These are phyloP conservation scores for Halenospora varia DNA, from an alignment of 495 filamentous ascomycete genomes.

Conservation along the genomic window DNA sequence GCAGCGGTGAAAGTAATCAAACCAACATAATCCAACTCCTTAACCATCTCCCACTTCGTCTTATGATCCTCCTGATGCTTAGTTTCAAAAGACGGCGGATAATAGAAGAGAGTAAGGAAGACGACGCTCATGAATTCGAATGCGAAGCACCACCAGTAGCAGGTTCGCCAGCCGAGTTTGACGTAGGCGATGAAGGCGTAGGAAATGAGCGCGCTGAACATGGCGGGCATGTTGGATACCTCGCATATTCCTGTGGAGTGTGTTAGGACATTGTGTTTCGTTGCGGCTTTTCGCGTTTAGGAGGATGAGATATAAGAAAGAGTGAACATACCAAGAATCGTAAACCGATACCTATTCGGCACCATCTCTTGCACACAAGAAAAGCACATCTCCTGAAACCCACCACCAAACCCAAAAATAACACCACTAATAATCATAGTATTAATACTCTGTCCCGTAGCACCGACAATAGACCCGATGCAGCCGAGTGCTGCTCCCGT, in stretches of 20 bases:
- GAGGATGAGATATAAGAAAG: background rate
- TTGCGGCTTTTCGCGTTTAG: too few species aligned
- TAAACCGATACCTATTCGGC: constrained; percentile 23
- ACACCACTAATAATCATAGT: constrained; percentile 30
- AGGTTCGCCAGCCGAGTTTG: constrained; percentile 16
- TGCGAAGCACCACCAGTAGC: constrained; percentile 25
- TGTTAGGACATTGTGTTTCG: too few species aligned
- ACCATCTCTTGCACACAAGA: constrained; percentile 21
- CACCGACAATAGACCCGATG: constrained; percentile 29
- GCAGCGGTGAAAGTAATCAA: constrained; percentile 24
- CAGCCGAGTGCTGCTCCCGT: constrained; percentile 15
- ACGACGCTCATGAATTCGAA: constrained; percentile 20
- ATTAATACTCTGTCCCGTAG: constrained; percentile 31
- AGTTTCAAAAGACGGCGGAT: constrained; percentile 23
- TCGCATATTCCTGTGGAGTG: background rate
- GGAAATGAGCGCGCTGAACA: constrained; percentile 33
- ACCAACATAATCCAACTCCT: constrained; percentile 29
- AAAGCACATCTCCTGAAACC: constrained; percentile 34
- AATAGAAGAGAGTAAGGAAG: constrained; percentile 25
- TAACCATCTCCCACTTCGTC: constrained; percentile 15
- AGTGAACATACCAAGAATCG: constrained; percentile 17
- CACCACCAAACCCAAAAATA: constrained; percentile 28
- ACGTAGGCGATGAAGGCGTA: constrained; percentile 28
- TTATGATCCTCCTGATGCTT: constrained; percentile 21
- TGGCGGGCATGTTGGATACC: constrained; percentile 17